phyloP scores from a whole-genome alignment of 352 stramenopile genomes.

The Globisporangium polare region DNA sequence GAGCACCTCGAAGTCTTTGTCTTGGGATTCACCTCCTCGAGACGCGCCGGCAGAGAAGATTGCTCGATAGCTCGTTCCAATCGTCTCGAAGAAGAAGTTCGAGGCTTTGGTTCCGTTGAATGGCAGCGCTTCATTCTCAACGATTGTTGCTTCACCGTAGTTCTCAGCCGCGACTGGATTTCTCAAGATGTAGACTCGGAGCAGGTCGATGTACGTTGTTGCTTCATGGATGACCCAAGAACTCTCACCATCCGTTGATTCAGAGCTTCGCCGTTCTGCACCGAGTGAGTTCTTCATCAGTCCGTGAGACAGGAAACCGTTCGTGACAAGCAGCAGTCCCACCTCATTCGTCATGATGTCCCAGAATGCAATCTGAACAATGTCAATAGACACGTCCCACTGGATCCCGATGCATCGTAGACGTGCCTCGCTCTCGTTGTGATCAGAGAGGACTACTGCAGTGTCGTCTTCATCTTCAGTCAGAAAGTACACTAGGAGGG shows the following conservation, averaged over 20 bases:
- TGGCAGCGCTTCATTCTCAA: conserved; percentile 16
- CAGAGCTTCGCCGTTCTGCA: neutral
- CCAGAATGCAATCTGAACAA: conserved; percentile 65
- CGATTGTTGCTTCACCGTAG: conserved; percentile 5
- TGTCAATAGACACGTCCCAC: conserved; percentile 60
- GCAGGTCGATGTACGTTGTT: conserved; percentile 55
- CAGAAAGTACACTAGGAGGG: conserved; percentile 45
- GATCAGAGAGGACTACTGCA: neutral
- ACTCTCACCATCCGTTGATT: neutral
- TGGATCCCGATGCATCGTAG: conserved; percentile 46
- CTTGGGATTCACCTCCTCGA: conserved; percentile 17
- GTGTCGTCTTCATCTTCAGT: conserved; percentile 36
- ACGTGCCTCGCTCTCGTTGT: neutral
- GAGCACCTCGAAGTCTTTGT: conserved; percentile 23
- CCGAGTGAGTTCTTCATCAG: conserved; percentile 15
- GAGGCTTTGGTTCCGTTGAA: conserved; percentile 30
- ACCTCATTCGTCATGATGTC: conserved; percentile 52
- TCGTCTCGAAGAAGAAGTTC: conserved; percentile 61
- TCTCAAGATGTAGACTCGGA: conserved; percentile 53
- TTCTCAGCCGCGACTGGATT: conserved; percentile 14
- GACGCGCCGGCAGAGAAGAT: conserved; percentile 13
- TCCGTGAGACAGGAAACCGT: conserved; percentile 60
- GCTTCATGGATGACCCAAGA: conserved; percentile 51
- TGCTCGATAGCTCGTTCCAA: conserved; percentile 58
- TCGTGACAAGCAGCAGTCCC: conserved; percentile 40